Evolutionary conservation across 2,329 filamentous ascomycete species (phyloP), one percentile per base, ranked within the genome.

Genomic region (Rhinocladiella mackenziei): DNA sequence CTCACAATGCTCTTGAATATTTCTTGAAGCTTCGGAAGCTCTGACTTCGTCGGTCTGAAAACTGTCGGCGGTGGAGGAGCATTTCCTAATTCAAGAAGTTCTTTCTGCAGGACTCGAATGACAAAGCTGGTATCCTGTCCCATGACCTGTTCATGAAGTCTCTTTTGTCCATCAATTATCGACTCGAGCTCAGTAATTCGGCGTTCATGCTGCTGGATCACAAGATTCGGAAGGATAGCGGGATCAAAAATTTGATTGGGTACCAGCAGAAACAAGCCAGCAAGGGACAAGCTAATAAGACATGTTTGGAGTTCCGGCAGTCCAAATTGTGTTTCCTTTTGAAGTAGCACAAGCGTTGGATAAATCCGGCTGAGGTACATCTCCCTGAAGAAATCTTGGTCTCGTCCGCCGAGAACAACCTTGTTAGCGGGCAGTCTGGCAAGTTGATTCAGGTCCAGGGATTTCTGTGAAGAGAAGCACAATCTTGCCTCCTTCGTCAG

Each of bases 191-290:
- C 68, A 2, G 62, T 53, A 34, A 77, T 75, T 28, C 84, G 72
- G 44, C 80, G 70, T 13, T 69, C 61, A 59, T 83, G 74, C 15
- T 78, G 68, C 41, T 74, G 64, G 14, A 79, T 76, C 56, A 88
- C 82, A 13, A 95, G 76, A 39, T 72, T 71, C 5, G 76, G 66
- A 37, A 69, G 70, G 23, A 81, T 62, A 2, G 80, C 80, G 1
- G 92, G 92, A 62, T 98, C 92, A 58, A 91, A 92, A 3, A 85
- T 77, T 54, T 83, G 82, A 62, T 94, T 84, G 0, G 94, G 89
- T 2, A 97, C 81, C 59, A 91, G 96, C 2, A 96, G 73, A 50
- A 78, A 77, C 35, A 97, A 72, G 28, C 83, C 78, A 11, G 83
- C 82, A 14, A 89, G 66, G 1, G 86, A 83, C 48, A 95, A 81